Percentiles rank a stretch among this genome's conserved stretches.
Conservation (phyloP, 2,329 filamentous ascomycete genomes). For the Pseudonectria buxi region DNA sequence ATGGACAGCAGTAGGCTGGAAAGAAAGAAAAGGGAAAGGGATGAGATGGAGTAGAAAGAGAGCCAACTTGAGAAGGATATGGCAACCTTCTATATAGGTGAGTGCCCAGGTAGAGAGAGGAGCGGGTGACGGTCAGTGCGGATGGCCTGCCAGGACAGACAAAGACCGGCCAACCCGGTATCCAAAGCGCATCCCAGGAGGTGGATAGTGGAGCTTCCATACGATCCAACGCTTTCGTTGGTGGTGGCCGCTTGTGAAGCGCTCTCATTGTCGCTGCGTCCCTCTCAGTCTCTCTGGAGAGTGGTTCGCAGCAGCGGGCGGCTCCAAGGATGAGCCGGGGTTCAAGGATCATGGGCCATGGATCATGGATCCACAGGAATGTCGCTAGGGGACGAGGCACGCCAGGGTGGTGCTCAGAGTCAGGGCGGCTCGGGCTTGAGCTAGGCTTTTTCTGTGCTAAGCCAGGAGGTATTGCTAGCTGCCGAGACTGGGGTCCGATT, state of each 20-base stretch:
- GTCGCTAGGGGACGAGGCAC: conserved; percentile 9
- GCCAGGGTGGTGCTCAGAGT: no score
- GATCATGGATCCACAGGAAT: conserved; percentile 6
- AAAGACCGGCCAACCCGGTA: conserved; percentile 16
- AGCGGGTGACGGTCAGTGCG: conserved; percentile 1
- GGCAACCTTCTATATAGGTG: conserved; percentile 23
- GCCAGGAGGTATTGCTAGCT: conserved; percentile 8
- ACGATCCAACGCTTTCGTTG: conserved; percentile 2
- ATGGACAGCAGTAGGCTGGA: conserved; percentile 12
- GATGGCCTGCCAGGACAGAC: conserved; percentile 4
- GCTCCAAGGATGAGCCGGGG: conserved; percentile 14
- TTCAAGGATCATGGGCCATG: conserved; percentile 8
- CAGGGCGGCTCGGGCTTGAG: conserved; percentile 8
- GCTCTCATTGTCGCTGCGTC: no score
- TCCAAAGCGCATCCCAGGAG: conserved; percentile 12
- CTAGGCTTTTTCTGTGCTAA: conserved; percentile 10
- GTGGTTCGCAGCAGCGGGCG: conserved; percentile 14
- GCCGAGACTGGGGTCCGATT: conserved; percentile 7
- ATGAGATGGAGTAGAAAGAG: conserved; percentile 17
- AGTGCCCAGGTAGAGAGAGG: conserved; percentile 6
- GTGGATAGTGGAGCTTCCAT: conserved; percentile 14
- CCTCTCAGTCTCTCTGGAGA: neutral
- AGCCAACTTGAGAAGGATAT: conserved; percentile 14
- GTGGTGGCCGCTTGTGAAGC: no score
- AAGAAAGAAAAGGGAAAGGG: conserved; percentile 21